Evolutionary conservation across 2,329 filamentous ascomycete genomes (phyloP), one percentile per base, ranked within the genome.

Genomic region (Calonectria montana): DNA sequence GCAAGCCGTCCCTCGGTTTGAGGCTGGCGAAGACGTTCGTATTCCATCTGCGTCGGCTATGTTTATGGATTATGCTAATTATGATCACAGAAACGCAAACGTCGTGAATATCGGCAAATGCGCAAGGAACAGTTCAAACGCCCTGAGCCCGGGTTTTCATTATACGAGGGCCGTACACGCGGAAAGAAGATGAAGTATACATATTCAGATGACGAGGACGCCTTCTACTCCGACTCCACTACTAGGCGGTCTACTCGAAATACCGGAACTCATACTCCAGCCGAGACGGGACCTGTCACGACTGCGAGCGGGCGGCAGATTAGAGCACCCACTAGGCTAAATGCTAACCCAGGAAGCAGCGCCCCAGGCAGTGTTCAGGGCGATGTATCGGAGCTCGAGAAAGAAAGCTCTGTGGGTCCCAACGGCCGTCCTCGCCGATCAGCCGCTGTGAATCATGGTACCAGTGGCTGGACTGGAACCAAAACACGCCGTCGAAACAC

Each of bases 121-220:
- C 94, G 94, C 74, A 96, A 96, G 80, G 94, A 96, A 73, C 93
- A 94, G 71, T 98, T 98, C 84, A 90, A 93, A 76, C 91, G 95
- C 6, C 95, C 95, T 7, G 96, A 98, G 77, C 93, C 94, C 12
- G 95, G 95, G 5, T 97, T 96, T 81, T 98, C 96, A 1, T 87
- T 97, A 70, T 99, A 99, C 82, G 97, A 99, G 85, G 97, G 97
- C 62, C 94, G 97, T 65, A 99, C 97, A 6, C 92, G 97, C 71
- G 97, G 97, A 69, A 98, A 99, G 87, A 94, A 96, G 73, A 94
- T 97, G 85, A 97, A 96, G 83, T 99, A 99, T 81, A 99, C 95
- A 0, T 99, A 94, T 81, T 97, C 95, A 0, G 96, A 98, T 65
- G 94, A 97, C 27, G 94, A 97, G 76, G 93, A 93, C 41, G 91